Base-by-base conservation (phyloP, 164 flowering plant genomes). In the Santalum album region DNA sequence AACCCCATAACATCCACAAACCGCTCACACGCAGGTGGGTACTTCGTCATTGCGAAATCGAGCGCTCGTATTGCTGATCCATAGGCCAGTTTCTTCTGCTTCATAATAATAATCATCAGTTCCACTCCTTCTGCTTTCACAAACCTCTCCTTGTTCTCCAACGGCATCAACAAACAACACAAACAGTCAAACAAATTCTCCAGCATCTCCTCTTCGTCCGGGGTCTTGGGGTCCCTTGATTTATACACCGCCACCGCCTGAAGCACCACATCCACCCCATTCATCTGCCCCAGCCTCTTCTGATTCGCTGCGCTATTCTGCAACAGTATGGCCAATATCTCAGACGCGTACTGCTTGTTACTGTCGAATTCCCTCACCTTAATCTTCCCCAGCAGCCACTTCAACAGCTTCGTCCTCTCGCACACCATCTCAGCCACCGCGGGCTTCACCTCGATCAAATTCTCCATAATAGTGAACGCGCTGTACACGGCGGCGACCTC, bases 101-200 rank as follows among this genome's bases (percentile, higher is more conserved):
- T 94, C 86, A 90, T 94, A 15, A 94, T 90, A 69, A 94, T 94
- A 29, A 94, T 85, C 99, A 94, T 94, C 80, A 94, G 62, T 72
- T 94, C 99, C 23, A 94, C 97, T 26, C 97, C 97, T 54, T 94
- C 99, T 0, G 96, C 86, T 65, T 82, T 90, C 55, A 94, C 71
- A 68, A 90, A 94, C 79, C 77, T 78, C 78, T 94, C 99, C 82
- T 87, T 94, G 61, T 90, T 94, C 86, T 94, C 99, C 75, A 94
- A 59, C 0, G 97, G 99, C 99, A 94, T 90, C 65, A 94, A 69
- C 83, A 94, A 65, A 68, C 97, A 89, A 69, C 99, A 94, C 76
- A 94, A 72, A 36, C 86, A 80, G 70, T 94, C 96, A 67, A 94
- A 94, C 69, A 94, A 55, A 65, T 94, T 94, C 78, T 94, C 99